A percentile compares a stretch with the other conserved stretches of the same genome.
Evolutionary conservation across 1,139 yeast genomes (phyloP).

Genomic region (Suhomyces panamericanus): DNA sequence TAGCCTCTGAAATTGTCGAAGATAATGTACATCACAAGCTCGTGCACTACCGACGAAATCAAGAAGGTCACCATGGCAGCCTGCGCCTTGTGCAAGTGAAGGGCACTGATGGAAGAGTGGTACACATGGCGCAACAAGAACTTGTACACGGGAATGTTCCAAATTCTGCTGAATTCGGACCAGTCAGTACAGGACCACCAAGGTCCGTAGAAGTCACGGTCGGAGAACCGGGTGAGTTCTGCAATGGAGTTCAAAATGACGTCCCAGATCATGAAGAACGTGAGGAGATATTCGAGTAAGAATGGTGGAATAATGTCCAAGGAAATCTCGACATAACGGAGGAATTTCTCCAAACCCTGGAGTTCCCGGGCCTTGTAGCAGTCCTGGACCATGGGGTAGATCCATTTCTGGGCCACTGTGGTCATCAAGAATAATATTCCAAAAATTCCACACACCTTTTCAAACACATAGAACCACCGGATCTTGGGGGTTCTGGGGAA

Average conservation of each 20-base stretch:
- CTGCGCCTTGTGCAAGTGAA: constrained; percentile 59
- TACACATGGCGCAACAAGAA: constrained; percentile 90
- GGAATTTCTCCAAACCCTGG: constrained; percentile 45
- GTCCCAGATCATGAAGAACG: constrained; percentile 92
- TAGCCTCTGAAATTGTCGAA: constrained; percentile 82
- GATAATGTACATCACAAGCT: constrained; percentile 86
- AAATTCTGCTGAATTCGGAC: constrained; percentile 90
- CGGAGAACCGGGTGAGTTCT: constrained; percentile 82
- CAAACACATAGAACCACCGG: constrained; percentile 69
- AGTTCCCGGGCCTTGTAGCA: constrained; percentile 54
- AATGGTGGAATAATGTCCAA: constrained; percentile 83
- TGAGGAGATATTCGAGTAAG: constrained; percentile 67
- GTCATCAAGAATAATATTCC: constrained; percentile 87
- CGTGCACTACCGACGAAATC: constrained; percentile 82
- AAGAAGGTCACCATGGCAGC: constrained; percentile 84
- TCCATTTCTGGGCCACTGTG: constrained; percentile 70
- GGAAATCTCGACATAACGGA: constrained; percentile 59
- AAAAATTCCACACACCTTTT: constrained; percentile 74
- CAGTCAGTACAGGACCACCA: constrained; percentile 98
- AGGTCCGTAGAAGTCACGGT: constrained; percentile 88
- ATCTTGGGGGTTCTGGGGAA: constrained; percentile 75
- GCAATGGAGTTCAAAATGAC: constrained; percentile 86
- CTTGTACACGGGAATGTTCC: constrained; percentile 96
- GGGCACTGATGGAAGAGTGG: constrained; percentile 81
- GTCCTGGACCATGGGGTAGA: constrained; percentile 72